Conservation (phyloP, 257 asterid genomes). For the Penstemon barbatus region DNA sequence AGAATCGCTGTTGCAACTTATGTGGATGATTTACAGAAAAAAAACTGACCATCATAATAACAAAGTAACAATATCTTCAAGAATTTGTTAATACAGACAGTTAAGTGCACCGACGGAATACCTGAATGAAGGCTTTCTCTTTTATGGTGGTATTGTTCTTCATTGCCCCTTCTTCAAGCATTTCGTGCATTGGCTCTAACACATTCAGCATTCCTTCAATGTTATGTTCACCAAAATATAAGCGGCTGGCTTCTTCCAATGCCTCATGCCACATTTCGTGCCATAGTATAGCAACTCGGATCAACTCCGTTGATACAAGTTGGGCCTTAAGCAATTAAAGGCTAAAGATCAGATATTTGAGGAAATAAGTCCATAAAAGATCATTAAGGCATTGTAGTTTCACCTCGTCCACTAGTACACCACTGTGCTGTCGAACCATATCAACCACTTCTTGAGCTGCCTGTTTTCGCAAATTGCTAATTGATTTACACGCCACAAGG, state of each 20-base stretch:
- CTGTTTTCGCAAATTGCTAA: slow-evolving; percentile 86
- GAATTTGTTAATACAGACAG: neutral
- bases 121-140: slow-evolving; percentile 97
- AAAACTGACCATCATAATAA: slow-evolving; percentile 17
- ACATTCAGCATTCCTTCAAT: slow-evolving; percentile 95
- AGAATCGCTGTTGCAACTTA: slow-evolving; percentile 15
- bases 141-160: slow-evolving; percentile 77
- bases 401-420: slow-evolving; percentile 95
- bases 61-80: slow-evolving; percentile 11
- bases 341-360: slow-evolving; percentile 33
- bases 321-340: slow-evolving; percentile 68
- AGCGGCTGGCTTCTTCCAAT: slow-evolving; percentile 98
- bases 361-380: slow-evolving; percentile 24
- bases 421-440: slow-evolving; percentile 96
- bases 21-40: slow-evolving; percentile 8
- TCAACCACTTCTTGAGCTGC: slow-evolving; percentile 99
- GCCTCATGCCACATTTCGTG: slow-evolving; percentile 99
- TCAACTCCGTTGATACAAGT: slow-evolving; percentile 95
- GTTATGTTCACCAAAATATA: slow-evolving; percentile 96
- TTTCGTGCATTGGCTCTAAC: slow-evolving; percentile 88
- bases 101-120: slow-evolving; percentile 25
- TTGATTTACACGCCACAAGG: slow-evolving; percentile 97
- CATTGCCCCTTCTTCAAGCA: slow-evolving; percentile 94
- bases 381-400: slow-evolving; percentile 11
- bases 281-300: slow-evolving; percentile 98